Conservation (phyloP, 257 asterid genomes). For the Hygrophila difformis region DNA sequence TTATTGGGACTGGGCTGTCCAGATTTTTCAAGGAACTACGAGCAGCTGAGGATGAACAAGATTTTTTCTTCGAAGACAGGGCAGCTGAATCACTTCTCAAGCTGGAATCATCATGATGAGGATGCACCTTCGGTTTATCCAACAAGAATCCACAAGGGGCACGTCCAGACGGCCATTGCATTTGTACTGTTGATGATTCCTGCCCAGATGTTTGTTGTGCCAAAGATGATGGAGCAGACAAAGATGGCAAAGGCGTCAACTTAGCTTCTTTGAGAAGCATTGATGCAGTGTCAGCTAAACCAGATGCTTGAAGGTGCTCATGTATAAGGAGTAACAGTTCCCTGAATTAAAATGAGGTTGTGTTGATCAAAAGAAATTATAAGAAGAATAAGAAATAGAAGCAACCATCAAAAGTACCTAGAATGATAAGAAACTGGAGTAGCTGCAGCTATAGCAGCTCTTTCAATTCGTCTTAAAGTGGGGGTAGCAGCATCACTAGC, state of each 20-base stretch:
- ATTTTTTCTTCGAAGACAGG: slow-evolving; percentile 50
- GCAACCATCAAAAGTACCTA: slow-evolving; percentile 38
- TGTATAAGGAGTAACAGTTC: slow-evolving; percentile 87
- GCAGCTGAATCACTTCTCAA: slow-evolving; percentile 40
- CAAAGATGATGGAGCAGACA: slow-evolving; percentile 81
- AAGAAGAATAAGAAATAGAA: not conserved
- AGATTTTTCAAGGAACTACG: slow-evolving; percentile 31
- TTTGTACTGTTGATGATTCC: slow-evolving; percentile 55
- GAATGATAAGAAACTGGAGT: slow-evolving; percentile 94
- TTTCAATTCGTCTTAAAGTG: slow-evolving; percentile 91
- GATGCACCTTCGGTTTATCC: slow-evolving; percentile 40
- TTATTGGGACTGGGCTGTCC: slow-evolving; percentile 36
- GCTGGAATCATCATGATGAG: slow-evolving; percentile 36
- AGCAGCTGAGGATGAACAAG: slow-evolving; percentile 28
- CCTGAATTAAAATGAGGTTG: slow-evolving; percentile 35
- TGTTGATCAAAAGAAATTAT: slow-evolving; percentile 9
- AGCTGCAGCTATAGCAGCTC: slow-evolving; percentile 99
- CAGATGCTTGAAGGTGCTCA: slow-evolving; percentile 95
- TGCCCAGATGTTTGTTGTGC: slow-evolving; percentile 61
- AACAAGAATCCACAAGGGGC: slow-evolving; percentile 59
- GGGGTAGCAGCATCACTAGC: slow-evolving; percentile 99
- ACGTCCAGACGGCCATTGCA: slow-evolving; percentile 92
- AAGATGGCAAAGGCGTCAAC: slow-evolving; percentile 80
- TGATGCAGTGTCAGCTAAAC: slow-evolving; percentile 61
- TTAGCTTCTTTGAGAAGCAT: slow-evolving; percentile 86